These are phyloP conservation scores for Coffea eugenioides DNA, from an alignment of 257 asterid genomes.

Conservation along the genomic window DNA sequence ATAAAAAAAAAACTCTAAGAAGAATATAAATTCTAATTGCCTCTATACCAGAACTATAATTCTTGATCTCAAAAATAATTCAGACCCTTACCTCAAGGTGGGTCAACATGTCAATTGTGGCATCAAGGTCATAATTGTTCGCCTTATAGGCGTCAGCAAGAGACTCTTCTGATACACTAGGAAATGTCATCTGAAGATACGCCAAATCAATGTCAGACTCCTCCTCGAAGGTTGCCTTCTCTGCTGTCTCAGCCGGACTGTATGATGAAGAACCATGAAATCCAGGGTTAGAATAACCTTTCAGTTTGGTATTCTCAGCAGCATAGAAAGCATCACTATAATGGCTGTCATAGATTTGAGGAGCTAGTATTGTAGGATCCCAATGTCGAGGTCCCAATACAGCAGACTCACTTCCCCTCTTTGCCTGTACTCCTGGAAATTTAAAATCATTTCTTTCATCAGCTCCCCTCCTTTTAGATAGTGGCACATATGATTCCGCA, in stretches of 20 bases:
- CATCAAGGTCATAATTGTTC: slow-evolving; percentile 59
- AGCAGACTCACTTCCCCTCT: slow-evolving; percentile 39
- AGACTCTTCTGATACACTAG: slow-evolving; percentile 70
- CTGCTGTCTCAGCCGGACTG: slow-evolving; percentile 32
- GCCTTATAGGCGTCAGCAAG: slow-evolving; percentile 68
- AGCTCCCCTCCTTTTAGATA: slow-evolving; percentile 50
- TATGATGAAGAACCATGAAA: slow-evolving; percentile 53
- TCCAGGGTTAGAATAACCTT: slow-evolving; percentile 36
- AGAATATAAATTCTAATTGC: background rate
- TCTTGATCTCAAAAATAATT: background rate
- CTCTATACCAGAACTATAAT: background rate
- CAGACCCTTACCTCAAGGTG: slow-evolving; percentile 64
- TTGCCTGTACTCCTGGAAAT: slow-evolving; percentile 23
- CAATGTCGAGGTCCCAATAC: slow-evolving; percentile 36
- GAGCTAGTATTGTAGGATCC: slow-evolving; percentile 30
- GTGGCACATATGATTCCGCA: slow-evolving; percentile 79
- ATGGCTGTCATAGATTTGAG: slow-evolving; percentile 25
- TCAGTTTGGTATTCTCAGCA: slow-evolving; percentile 34
- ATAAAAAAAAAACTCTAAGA: background rate
- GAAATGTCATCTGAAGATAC: slow-evolving; percentile 70
- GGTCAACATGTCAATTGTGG: slow-evolving; percentile 71
- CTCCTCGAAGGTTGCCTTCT: slow-evolving; percentile 38
- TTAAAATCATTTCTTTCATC: slow-evolving; percentile 33
- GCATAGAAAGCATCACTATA: slow-evolving; percentile 25
- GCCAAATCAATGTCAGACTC: slow-evolving; percentile 62